phyloP scores from a whole-genome alignment of 179 eudicot genomes.

The Nepenthes alata region DNA sequence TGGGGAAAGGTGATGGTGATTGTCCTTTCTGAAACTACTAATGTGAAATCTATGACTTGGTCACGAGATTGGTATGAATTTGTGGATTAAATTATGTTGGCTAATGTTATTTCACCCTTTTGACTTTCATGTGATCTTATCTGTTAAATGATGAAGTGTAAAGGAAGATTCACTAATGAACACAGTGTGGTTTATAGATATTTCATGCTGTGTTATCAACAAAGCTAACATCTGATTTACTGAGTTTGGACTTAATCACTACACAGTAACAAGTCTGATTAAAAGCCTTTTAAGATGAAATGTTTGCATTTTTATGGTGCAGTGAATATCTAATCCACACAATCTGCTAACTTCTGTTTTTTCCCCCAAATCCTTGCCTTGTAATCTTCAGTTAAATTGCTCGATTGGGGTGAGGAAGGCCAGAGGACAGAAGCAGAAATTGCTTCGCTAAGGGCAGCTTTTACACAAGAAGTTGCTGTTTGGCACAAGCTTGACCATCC shows the following conservation, averaged over 20 bases:
- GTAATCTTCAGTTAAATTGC: slow-evolving; percentile 57
- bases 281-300: too few species aligned
- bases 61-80: slow-evolving; percentile 43
- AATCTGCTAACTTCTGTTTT: background rate
- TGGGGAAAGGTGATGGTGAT: slow-evolving; percentile 5
- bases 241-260: background rate
- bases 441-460: slow-evolving; percentile 78
- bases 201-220: slow-evolving; percentile 2
- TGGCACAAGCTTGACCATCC: slow-evolving; percentile 99
- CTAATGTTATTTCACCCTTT: slow-evolving; percentile 18
- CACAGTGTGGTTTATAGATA: too few species aligned
- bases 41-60: slow-evolving; percentile 54
- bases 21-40: slow-evolving; percentile 18
- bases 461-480: slow-evolving; percentile 91
- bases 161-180: slow-evolving; percentile 7
- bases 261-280: too few species aligned
- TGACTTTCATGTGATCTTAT: slow-evolving; percentile 64
- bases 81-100: slow-evolving; percentile 34
- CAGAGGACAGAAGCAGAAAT: slow-evolving; percentile 84
- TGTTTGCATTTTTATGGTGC: background rate
- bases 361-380: background rate
- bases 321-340: slow-evolving; percentile 6
- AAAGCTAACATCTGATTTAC: background rate
- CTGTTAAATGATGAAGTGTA: slow-evolving; percentile 16
- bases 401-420: slow-evolving; percentile 99